These are phyloP conservation scores for Amanita pallidorosea DNA, from an alignment of 768 basidiomycete genomes.

Conservation along the genomic window DNA sequence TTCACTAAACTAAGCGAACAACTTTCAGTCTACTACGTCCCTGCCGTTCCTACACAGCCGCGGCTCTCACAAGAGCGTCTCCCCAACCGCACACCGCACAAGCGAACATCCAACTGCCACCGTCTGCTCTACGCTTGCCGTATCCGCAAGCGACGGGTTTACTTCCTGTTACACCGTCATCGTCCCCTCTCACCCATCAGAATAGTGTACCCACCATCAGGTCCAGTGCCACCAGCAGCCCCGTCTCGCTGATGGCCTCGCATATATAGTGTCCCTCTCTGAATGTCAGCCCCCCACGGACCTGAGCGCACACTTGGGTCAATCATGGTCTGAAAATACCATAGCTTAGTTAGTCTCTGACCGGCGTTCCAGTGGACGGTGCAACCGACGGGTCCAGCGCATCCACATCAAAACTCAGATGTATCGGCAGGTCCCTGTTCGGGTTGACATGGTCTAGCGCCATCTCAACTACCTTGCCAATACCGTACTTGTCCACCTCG, in stretches of 20 bases:
- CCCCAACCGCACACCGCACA: conserved; percentile 66
- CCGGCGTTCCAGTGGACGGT: conserved; percentile 91
- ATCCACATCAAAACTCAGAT: conserved; percentile 95
- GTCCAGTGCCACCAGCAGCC: conserved; percentile 84
- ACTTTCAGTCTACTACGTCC: too few relatives aligned
- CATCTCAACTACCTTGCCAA: conserved; percentile 93
- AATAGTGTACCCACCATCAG: conserved; percentile 62
- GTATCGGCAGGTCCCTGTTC: conserved; percentile 72
- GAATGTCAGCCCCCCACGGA: conserved; percentile 92
- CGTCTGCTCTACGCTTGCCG: conserved; percentile 69
- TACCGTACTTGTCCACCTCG: conserved; percentile 84
- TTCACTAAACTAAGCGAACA: too few relatives aligned
- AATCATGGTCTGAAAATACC: conserved; percentile 5
- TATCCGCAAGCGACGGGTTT: conserved; percentile 85
- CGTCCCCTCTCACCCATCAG: conserved; percentile 6
- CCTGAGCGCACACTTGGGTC: conserved; percentile 25
- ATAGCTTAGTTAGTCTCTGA: conserved; percentile 20
- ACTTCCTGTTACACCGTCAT: conserved; percentile 55
- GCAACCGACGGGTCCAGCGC: conserved; percentile 91
- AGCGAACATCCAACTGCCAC: conserved; percentile 86
- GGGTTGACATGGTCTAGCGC: conserved; percentile 93
- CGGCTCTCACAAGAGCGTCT: conserved; percentile 27
- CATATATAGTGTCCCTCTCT: conserved; percentile 98
- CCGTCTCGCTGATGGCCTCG: conserved; percentile 88
- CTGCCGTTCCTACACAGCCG: too few relatives aligned